These are phyloP conservation scores for Pezicula carpinea DNA, from an alignment of 2,329 filamentous ascomycete species.

Conservation along the genomic window DNA sequence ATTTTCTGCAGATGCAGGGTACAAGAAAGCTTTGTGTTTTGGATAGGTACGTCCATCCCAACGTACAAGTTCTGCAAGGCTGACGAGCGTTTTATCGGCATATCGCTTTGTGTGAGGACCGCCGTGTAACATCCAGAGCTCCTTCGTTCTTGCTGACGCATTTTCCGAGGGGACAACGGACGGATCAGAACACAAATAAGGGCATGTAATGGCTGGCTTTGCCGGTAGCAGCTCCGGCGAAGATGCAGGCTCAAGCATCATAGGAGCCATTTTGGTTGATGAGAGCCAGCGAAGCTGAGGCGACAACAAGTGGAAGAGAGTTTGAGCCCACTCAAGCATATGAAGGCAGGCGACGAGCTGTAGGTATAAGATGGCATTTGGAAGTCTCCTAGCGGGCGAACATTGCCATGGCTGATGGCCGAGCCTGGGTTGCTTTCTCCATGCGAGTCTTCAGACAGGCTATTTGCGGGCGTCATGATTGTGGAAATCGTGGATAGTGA, in stretches of 20 bases:
- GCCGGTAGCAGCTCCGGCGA: background rate
- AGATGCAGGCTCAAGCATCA: constrained; percentile 12
- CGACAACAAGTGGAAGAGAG: no score
- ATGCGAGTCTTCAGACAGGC: no score
- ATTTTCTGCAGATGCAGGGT: constrained; percentile 16
- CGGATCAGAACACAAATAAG: constrained; percentile 25
- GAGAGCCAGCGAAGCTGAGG: background rate
- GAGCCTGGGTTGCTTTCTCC: no score
- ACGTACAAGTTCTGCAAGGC: constrained; percentile 24
- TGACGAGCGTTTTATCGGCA: constrained; percentile 24
- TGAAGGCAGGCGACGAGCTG: no score
- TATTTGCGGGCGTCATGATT: no score
- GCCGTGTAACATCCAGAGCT: constrained; percentile 29
- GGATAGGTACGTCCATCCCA: constrained; percentile 22
- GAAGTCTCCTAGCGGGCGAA: no score
- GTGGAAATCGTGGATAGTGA: no score
- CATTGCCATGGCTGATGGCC: no score
- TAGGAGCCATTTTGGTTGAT: constrained; percentile 14
- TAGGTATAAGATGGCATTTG: no score
- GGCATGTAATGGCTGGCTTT: constrained; percentile 13
- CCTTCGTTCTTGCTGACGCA: constrained; percentile 19
- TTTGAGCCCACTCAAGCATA: no score
- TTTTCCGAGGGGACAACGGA: constrained; percentile 21
- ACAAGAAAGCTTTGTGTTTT: constrained; percentile 23
- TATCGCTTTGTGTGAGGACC: constrained; percentile 27